phyloP scores from a whole-genome alignment of 1,284 basidiomycete species.

The Spongispora temasekensis region DNA sequence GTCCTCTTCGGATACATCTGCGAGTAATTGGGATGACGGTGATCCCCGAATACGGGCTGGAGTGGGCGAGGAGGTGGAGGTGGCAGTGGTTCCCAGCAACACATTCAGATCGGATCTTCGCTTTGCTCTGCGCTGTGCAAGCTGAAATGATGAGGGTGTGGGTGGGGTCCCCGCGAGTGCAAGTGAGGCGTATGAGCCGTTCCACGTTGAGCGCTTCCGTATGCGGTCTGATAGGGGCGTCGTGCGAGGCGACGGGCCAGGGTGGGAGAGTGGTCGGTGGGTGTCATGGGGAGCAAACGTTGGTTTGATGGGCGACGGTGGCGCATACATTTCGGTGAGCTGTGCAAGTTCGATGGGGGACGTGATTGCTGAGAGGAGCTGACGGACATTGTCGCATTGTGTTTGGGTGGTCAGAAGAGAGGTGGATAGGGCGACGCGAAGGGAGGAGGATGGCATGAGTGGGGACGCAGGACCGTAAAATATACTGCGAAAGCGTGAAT shows the following conservation, averaged over 20 bases:
- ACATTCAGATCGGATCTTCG: slow-evolving; percentile 55
- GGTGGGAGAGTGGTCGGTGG: slow-evolving; percentile 46
- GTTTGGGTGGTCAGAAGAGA: slow-evolving; percentile 71
- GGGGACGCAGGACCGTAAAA: slow-evolving; percentile 40
- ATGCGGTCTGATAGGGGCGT: slow-evolving; percentile 30
- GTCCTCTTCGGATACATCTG: slow-evolving; percentile 46
- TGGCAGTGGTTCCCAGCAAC: slow-evolving; percentile 27
- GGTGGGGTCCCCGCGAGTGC: slow-evolving; percentile 46
- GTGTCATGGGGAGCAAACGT: slow-evolving; percentile 38
- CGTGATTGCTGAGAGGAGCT: slow-evolving; percentile 72
- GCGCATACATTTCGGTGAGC: slow-evolving; percentile 82
- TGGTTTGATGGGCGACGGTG: slow-evolving; percentile 59
- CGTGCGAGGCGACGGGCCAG: slow-evolving; percentile 34
- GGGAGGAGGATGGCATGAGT: slow-evolving; percentile 54
- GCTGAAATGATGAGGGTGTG: slow-evolving; percentile 26
- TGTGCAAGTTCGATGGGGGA: slow-evolving; percentile 67
- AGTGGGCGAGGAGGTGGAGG: slow-evolving; percentile 25
- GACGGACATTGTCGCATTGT: slow-evolving; percentile 78
- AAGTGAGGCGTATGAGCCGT: slow-evolving; percentile 55
- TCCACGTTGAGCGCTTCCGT: slow-evolving; percentile 74
- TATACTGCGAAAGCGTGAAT: slow-evolving; percentile 7
- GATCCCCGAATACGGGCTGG: slow-evolving; percentile 25
- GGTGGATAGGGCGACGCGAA: slow-evolving; percentile 69
- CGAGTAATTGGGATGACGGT: slow-evolving; percentile 29
- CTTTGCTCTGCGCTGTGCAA: slow-evolving; percentile 48